These are phyloP conservation scores for Thinopyrum elongatum DNA, from an alignment of 176 grass and related monocot genomes.

Conservation along the genomic window DNA sequence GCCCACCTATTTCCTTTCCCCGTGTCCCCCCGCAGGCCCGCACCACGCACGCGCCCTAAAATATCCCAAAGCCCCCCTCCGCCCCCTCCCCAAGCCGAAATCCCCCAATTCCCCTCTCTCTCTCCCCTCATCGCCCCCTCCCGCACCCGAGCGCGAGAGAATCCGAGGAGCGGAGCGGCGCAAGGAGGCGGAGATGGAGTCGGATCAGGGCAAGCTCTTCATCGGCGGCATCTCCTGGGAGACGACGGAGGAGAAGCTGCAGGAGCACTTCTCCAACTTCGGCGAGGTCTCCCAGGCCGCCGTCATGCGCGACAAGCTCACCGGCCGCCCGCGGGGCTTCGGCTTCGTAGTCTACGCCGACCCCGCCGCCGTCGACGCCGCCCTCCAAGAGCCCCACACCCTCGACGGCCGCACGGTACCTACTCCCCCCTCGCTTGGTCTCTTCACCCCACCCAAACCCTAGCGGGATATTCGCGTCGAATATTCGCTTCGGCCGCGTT, in stretches of 20 bases:
- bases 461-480: conserved; percentile 37
- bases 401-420: conserved; percentile 89
- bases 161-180: conserved; percentile 2
- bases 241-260: conserved; percentile 92
- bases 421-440: background rate
- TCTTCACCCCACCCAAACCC: conserved; percentile 10
- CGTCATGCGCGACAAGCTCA: conserved; percentile 92
- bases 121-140: background rate
- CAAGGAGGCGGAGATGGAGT: conserved; percentile 75
- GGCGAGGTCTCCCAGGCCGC: conserved; percentile 80
- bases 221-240: conserved; percentile 99
- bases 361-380: conserved; percentile 73
- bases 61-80: conserved; percentile 23
- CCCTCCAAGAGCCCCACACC: conserved; percentile 79
- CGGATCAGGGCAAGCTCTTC: conserved; percentile 97
- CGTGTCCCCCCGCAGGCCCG: background rate
- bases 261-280: conserved; percentile 81
- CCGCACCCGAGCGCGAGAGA: conserved; percentile 12
- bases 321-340: conserved; percentile 93
- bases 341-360: conserved; percentile 95
- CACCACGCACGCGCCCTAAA: conserved; percentile 13
- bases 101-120: conserved; percentile 37
- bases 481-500: conserved; percentile 21
- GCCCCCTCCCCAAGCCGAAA: conserved; percentile 20
- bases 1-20: conserved; percentile 3